Evolutionary conservation across 202 grass and related monocot species (phyloP), one percentile per base, ranked within the genome.

Genomic region (Bolboschoenoplectus hybrid): DNA sequence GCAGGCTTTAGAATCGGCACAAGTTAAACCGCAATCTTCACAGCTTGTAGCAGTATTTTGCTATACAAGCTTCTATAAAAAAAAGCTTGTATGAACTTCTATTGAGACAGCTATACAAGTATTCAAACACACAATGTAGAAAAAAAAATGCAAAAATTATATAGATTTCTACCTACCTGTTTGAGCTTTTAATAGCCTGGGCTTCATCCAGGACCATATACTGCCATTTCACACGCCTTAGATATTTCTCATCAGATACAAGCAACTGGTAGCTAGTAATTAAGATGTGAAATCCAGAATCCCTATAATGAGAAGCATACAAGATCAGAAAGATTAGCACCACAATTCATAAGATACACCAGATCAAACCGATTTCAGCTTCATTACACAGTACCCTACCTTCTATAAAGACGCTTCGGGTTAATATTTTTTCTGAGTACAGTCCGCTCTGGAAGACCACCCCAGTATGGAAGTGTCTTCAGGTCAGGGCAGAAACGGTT

Each of bases 141-240:
- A 14, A 75, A 57, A 76, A 41, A 80, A 61, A 81, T 12, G 53
- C 19, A 56, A 57, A 84, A 46, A 46, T 38, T 67, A 67, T 5
- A 67, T n/a, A 81, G 53, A 20, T 39, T 66, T 17, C 1, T 39
- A 11, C 9, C 67, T 80, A 99, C 97, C 97, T 99, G 89, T 87
- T 94, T 89, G 97, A 92, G 88, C 94, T 99, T 97, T 99, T 99
- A 86, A 99, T 99, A 77, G 97, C 97, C 58, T 99, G 97, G 40
- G 97, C 97, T 89, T 99, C 97, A 88, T 99, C 97, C 64, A 99
- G 83, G 82, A 99, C 97, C 97, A 99, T 99, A 83, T 99, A 99
- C 49, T 99, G 97, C 97, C 97, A 99, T 87, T 99, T 99, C 70
- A 99, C 87, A 81, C 92, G 92, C 55, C 93, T 92, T 84, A 99